These are phyloP conservation scores for Rhizopus stolonifer DNA, from an alignment of 371 early-diverging fungal genomes.

Conservation along the genomic window DNA sequence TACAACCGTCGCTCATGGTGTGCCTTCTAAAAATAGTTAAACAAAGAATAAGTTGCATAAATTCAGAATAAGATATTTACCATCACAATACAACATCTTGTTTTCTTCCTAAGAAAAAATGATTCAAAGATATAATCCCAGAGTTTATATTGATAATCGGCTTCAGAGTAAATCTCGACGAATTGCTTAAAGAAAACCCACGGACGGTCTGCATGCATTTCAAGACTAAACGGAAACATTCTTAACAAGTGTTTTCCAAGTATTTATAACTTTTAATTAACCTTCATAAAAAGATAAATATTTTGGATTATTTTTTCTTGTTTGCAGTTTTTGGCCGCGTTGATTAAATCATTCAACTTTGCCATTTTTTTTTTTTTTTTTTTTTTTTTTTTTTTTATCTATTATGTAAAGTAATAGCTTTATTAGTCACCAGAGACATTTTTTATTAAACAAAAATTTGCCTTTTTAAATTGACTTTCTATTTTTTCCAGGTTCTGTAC, in stretches of 20 bases:
- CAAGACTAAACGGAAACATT: constrained; percentile 13
- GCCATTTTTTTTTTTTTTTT: too few relatives aligned
- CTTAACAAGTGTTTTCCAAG: constrained; percentile 13
- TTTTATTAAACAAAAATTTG: constrained; percentile 15
- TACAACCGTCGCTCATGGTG: constrained; percentile 14
- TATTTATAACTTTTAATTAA: constrained; percentile 16
- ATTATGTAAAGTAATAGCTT: constrained; percentile 15
- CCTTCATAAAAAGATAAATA: constrained; percentile 11
- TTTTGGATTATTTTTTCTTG: constrained; percentile 2
- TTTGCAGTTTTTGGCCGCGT: constrained; percentile 7
- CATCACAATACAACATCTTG: constrained; percentile 18
- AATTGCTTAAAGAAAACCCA: constrained; percentile 14
- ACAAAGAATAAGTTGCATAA: constrained; percentile 16
- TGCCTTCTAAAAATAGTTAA: constrained; percentile 15
- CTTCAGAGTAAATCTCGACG: constrained; percentile 15
- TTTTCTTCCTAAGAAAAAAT: constrained; percentile 14
- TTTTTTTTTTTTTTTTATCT: constrained; percentile 12
- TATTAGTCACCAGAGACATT: constrained; percentile 23
- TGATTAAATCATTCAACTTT: constrained; percentile 9
- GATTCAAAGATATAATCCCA: constrained; percentile 24
- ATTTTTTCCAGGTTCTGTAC: constrained; percentile 18
- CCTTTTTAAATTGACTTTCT: constrained; percentile 21
- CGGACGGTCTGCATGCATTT: constrained; percentile 12
- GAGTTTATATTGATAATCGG: constrained; percentile 17
- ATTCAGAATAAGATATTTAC: constrained; percentile 19